Base-by-base conservation (phyloP, 208 protist species). In the Wallacemonas rigidus region DNA sequence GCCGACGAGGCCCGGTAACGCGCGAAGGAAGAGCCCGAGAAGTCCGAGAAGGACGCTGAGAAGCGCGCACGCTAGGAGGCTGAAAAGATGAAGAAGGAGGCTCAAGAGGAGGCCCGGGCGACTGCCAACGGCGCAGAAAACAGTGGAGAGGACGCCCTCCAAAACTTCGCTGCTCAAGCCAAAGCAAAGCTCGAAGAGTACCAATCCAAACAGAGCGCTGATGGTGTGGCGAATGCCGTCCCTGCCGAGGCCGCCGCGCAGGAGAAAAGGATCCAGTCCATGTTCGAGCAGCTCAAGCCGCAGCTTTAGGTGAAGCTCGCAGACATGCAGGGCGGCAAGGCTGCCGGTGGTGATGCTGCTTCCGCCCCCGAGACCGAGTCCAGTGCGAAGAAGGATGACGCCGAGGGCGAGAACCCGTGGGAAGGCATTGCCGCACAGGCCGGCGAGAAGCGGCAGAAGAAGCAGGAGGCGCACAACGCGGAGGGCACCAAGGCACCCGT, bases 11-110 rank as follows among this genome's bases (percentile, higher is more conserved):
- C 60, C 12, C 3, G 51, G 60, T 53, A 65, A 17, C 60, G 60
- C 39, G 60, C 60, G 7, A 38, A 65, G 17, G 60, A 65, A n/a
- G 60, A 65, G 17, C 41, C 60, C 17, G 60, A 45, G 8, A 65
- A 65, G 60, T 2, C 60, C 60, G 50, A 65, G 60, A 15, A 65
- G 43, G 60, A 65, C 41, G 60, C 60, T 4, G n/a, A 65, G 60
- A n/a, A 4, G 17, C 9, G 26, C 6, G 57, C 57, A 8, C 36
- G 44, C 0, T 1, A 63, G 17, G 57, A 63, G 38, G 57, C 57
- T 45, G 57, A 17, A 5, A 63, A 63, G 2, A 38, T 38, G 1
- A 63, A 63, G 57, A 44, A 39, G 17, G 57, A 39, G 36, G 57
- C 57, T 26, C 12, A 63, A 44, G 57, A 75, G 40, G 17, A 55